Base-by-base conservation (phyloP, 2,329 filamentous ascomycete species). In the Hypoxylon sp. region DNA sequence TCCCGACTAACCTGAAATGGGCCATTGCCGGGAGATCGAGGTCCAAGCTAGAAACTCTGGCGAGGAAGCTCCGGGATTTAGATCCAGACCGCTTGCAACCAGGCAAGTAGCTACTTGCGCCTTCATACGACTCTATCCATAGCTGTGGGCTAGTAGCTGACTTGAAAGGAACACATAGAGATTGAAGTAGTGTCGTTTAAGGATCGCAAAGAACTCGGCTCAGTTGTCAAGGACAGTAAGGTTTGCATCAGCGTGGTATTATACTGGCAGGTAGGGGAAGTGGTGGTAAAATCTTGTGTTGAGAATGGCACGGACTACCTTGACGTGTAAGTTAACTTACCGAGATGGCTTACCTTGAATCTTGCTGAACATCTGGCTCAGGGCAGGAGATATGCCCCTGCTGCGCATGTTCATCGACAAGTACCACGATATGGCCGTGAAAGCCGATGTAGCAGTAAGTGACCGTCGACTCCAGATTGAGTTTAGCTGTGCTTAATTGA, bases 221-320 rank as follows among this genome's bases (percentile, higher is more conserved):
- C 55, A 0, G 50, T 71, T 23, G 53, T 72, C 9, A 52, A 65
- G 32, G 66, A 66, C 14, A 62, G 68, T 19, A 70, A 63, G 19
- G 68, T 73, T 41, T 74, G 70, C 55, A 68, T 73, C 9, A 74
- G 71, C 45, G 62, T 72, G 5, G 72, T 75, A 3, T 60, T 65
- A 14, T 75, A 74, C 19, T 64, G 53, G 48, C 51, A 65, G 7
- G 65, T 67, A 11, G 72, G 72, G 14, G 68, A 67, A 41, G 23
- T 60, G 5, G 62, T 74, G 6, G 62, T 74, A 1, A n/a, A 70
- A 9, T 69, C 72, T 38, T 75, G 73, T 52, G 14, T 73, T 17
- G 66, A 69, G 46, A 72, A 68, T 49, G 45, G 66, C 10, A 74
- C 70, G 13, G 72, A 74, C 48, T 74, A 74, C 38, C 23, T 74